Evolutionary conservation across 805 yeast genomes (phyloP), one percentile per base, ranked within the genome.

Genomic region (Ogataea paraovalis): DNA sequence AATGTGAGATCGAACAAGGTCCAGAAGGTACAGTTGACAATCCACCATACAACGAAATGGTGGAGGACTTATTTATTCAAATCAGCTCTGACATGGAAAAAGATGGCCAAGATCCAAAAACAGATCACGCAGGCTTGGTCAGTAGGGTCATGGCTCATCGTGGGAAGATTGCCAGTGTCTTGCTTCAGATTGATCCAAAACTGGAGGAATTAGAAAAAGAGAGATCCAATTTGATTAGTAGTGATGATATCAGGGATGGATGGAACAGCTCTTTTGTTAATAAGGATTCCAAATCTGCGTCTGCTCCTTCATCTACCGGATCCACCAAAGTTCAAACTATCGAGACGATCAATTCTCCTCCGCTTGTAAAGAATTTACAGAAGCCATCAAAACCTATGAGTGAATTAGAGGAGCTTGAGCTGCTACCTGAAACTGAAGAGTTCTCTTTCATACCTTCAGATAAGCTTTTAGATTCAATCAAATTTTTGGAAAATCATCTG

Each of bases 161-260:
- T 48, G 68, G 69, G 32, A 88, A 86, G 58, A 83, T 94, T 51
- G 83, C 78, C 44, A 78, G 78, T 22, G 85, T 87, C 3, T 72
- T 85, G 50, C 68, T 68, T 21, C 82, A 80, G 51, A 89, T 87
- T 48, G 73, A 76, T 21, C 77, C 78, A 44, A 89, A 87, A 64
- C 70, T 90, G 54, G 80, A 76, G 37, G 79, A 78, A 30, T 72
- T 94, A 46, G 74, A 79, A 55, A 75, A 79, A 54, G 96, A 91
- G 59, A 86, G 87, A 60, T 73, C 80, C 12, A 61, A 72, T 41
- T 85, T 87, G 62, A 91, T 94, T 54, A 83, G 95, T 2, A 83
- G 94, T 44, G 98, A 91, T 14, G 99, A 92, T 67, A 76, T 90
- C 37, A 94, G 82, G 56, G 89, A 94, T 13, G 98, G 97, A 0